Percentiles rank a stretch among this genome's conserved stretches.
Evolutionary conservation across 208 protist species (phyloP).

Genomic region (Leishmania tarentolae): DNA sequence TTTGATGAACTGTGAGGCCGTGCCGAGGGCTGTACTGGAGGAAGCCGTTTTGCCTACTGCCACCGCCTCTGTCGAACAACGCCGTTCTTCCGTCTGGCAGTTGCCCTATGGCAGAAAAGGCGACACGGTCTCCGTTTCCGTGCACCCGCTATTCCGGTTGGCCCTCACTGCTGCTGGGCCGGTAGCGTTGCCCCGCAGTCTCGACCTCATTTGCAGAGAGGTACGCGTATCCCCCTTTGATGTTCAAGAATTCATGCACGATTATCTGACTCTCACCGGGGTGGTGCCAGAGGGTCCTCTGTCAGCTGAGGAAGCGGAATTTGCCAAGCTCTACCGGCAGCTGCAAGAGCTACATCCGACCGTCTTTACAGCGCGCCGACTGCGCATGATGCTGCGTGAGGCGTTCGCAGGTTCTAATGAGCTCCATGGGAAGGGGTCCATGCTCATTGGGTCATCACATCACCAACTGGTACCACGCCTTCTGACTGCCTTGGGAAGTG

Average conservation of each 20-base stretch:
- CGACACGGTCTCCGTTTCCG: conserved; percentile 4
- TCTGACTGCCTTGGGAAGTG: conserved; percentile 20
- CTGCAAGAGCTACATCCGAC: conserved; percentile 44
- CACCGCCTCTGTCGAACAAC: conserved; percentile 8
- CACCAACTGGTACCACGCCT: conserved; percentile 24
- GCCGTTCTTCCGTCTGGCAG: conserved; percentile 21
- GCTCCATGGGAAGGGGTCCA: not conserved
- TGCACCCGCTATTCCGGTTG: conserved; percentile 33
- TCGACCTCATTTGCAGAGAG: conserved; percentile 21
- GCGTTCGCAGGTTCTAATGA: conserved; percentile 14
- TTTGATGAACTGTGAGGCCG: conserved; percentile 54
- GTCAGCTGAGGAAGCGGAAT: conserved; percentile 34
- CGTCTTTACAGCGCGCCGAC: conserved; percentile 50
- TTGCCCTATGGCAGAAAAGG: conserved; percentile 12
- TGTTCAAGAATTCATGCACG: conserved; percentile 40
- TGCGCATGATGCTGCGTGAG: conserved; percentile 48
- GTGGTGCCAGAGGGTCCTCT: conserved; percentile 15
- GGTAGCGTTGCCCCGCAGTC: conserved; percentile 1
- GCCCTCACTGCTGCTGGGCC: conserved; percentile 9
- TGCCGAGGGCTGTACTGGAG: conserved; percentile 23
- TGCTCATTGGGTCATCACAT: not conserved
- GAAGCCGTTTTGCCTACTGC: conserved; percentile 20
- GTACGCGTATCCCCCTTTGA: conserved; percentile 26
- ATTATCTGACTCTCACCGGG: conserved; percentile 34
- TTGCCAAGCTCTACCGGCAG: conserved; percentile 65